Base-by-base conservation (phyloP, 176 grass and related monocot genomes). In the Ensete glaucum region DNA sequence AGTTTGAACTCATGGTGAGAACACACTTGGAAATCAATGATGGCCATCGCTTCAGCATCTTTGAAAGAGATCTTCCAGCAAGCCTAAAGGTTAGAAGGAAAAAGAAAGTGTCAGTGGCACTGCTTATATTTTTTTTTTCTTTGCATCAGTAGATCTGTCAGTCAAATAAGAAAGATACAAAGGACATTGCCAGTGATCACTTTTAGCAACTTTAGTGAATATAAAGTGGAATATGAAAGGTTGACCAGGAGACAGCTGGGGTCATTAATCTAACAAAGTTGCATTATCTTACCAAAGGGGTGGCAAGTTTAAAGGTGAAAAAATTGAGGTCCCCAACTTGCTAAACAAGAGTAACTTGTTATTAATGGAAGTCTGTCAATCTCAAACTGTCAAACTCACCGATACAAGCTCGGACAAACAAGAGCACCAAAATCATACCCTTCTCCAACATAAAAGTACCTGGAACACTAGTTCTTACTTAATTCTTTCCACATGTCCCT, bases 1-100 rank as follows among this genome's bases (percentile, higher is more conserved):
- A 87, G 65, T 91, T 88, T 69, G 74, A 72, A 59, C 79, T 85
- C 78, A 90, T 75, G 25, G 70, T 85, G 59, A 87, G 80, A 80
- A 93, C 86, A 82, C 90, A 93, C 21, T 78, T 85, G 72, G 90
- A 74, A 82, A 91, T 85, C 58, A 98, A 79, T 75, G 83, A 87
- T 60, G 94, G 88, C 90, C 94, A 98, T 52, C 84, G 80, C 75
- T 98, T 98, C 62, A 98, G 77, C 68, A 98, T 77, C 81, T 88
- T 87, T 78, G 85, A 88, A 52, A 98, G 72, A 23, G 90, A 87
- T 82, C 90, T 98, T 86, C 79, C 90, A 77, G 90, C 88, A 93
- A 90, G 86, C 74, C 94, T 98, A 70, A 27, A 72, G 21, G 9
- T 64, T 76, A 1, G 12, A 76, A 7, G 16, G 14, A 53, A 52